Percentiles rank a stretch among this genome's conserved stretches.
These are phyloP conservation scores for Brassica nigra DNA, from an alignment of 345 rosid species.

Conservation along the genomic window DNA sequence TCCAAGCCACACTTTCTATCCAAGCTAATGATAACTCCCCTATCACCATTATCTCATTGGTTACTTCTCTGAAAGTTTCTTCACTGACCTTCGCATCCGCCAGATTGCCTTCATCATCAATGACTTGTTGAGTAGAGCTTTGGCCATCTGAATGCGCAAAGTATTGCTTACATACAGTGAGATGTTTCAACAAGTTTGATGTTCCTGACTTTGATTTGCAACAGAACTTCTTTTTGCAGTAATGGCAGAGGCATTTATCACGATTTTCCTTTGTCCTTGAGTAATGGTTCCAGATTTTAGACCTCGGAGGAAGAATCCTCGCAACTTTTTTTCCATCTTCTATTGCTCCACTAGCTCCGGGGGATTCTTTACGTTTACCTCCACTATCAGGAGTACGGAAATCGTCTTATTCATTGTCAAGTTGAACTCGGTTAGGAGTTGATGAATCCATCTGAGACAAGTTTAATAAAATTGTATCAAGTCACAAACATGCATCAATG, in stretches of 20 bases:
- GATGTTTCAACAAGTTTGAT: not conserved
- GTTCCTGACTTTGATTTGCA: not conserved
- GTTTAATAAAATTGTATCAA: not conserved
- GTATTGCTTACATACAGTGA: not conserved
- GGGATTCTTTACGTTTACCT: not conserved
- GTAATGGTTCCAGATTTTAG: not conserved
- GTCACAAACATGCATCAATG: not conserved
- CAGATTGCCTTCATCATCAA: not conserved
- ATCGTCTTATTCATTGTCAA: not conserved
- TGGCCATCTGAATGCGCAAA: not conserved
- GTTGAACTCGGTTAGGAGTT: not conserved
- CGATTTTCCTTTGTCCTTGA: not conserved
- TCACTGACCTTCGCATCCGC: not conserved
- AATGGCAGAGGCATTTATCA: not conserved
- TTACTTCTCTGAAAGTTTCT: not conserved
- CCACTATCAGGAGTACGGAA: not conserved
- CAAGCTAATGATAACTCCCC: not conserved
- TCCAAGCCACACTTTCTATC: not conserved
- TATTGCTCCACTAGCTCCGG: not conserved
- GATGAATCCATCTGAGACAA: not conserved
- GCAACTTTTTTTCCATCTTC: not conserved
- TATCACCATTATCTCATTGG: not conserved
- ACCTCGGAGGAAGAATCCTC: not conserved
- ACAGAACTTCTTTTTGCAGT: not conserved
- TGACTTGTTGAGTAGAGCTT: not conserved